Conservation (phyloP, 257 asterid species). For the Petunia secreta region DNA sequence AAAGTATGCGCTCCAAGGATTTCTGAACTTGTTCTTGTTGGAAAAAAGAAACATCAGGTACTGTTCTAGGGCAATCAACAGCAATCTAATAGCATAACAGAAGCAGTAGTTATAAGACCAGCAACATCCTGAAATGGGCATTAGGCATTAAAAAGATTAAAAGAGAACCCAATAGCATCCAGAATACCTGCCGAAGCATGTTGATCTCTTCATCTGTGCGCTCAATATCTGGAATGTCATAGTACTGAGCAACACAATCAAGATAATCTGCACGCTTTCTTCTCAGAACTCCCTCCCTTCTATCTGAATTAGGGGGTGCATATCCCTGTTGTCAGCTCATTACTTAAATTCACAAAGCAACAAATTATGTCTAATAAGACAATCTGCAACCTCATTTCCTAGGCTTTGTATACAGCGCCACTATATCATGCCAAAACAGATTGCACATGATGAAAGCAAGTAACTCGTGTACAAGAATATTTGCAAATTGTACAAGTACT, state of each 20-base stretch:
- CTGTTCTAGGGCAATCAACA: slow-evolving; percentile 99
- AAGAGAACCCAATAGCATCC: slow-evolving; percentile 26
- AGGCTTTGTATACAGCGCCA: neutral
- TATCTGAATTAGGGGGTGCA: slow-evolving; percentile 99
- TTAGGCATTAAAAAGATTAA: slow-evolving; percentile 17
- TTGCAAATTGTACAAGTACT: too few species aligned
- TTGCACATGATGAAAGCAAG: neutral
- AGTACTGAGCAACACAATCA: slow-evolving; percentile 91
- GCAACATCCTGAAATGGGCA: slow-evolving; percentile 15
- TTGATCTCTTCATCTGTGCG: slow-evolving; percentile 95
- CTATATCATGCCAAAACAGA: neutral
- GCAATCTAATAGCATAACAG: slow-evolving; percentile 57
- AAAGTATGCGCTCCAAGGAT: slow-evolving; percentile 92
- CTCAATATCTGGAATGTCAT: slow-evolving; percentile 80
- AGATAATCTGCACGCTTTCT: slow-evolving; percentile 93
- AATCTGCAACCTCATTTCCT: neutral
- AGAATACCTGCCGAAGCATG: slow-evolving; percentile 93
- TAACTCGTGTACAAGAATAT: slow-evolving; percentile 1
- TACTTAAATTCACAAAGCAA: slow-evolving; percentile 45
- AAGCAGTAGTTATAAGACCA: slow-evolving; percentile 31
- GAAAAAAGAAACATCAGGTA: slow-evolving; percentile 89
- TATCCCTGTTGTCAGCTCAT: slow-evolving; percentile 98
- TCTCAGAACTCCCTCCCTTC: slow-evolving; percentile 95
- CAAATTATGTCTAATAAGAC: slow-evolving; percentile 21
- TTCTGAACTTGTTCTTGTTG: slow-evolving; percentile 88